phyloP scores from a whole-genome alignment of 2,329 filamentous ascomycete species.

The Geosmithia putterillii region DNA sequence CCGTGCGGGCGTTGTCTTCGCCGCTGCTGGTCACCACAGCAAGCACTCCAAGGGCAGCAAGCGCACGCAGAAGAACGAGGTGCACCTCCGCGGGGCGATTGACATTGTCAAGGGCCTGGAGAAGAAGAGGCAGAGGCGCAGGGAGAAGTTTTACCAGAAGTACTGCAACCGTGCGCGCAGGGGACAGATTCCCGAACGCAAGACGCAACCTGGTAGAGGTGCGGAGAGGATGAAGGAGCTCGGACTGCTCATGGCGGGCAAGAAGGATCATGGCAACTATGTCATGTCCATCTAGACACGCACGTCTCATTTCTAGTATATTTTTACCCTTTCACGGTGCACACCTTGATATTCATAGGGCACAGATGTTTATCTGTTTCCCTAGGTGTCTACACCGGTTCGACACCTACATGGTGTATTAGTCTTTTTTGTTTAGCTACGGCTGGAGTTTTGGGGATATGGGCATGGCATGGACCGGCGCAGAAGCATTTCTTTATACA shows the following conservation, averaged over 20 bases:
- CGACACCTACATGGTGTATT: no score
- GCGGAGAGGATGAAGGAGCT: slow-evolving; percentile 78
- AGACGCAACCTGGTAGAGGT: slow-evolving; percentile 64
- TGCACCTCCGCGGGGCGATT: slow-evolving; percentile 81
- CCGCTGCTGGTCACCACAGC: slow-evolving; percentile 23
- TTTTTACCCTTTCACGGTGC: neutral
- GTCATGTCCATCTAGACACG: slow-evolving; percentile 54
- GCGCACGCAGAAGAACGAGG: slow-evolving; percentile 22
- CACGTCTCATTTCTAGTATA: neutral
- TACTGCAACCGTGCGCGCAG: slow-evolving; percentile 76
- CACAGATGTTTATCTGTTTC: no score
- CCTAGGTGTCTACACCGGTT: no score
- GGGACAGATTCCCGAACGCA: slow-evolving; percentile 47
- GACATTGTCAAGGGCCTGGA: slow-evolving; percentile 96
- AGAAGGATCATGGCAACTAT: slow-evolving; percentile 61
- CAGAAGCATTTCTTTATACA: no score
- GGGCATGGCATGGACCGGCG: no score
- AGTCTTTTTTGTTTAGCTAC: no score
- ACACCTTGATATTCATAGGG: neutral
- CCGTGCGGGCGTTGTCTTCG: slow-evolving; percentile 59
- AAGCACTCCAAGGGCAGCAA: slow-evolving; percentile 28
- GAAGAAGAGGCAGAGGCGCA: slow-evolving; percentile 82
- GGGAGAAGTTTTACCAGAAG: slow-evolving; percentile 85
- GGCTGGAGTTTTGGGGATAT: no score
- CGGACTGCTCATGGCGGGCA: slow-evolving; percentile 78